Evolutionary conservation across 108 stramenopile genomes (phyloP).

Genomic region (Parietichytrium sp.): DNA sequence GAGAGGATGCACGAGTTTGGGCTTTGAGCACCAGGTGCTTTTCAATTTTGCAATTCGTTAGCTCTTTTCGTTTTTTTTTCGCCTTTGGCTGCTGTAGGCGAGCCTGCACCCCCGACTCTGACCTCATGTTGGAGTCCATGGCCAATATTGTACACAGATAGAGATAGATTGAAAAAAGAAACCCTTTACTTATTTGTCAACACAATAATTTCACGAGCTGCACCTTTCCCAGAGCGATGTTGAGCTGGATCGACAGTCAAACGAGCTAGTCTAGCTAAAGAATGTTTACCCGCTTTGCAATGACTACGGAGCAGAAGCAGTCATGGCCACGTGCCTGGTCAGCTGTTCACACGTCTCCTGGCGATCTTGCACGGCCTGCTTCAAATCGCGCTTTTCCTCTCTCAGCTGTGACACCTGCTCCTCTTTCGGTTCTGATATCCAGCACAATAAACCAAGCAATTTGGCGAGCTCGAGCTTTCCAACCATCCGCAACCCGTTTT

Average conservation of each 20-base stretch:
- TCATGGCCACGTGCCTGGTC: constrained; percentile 16
- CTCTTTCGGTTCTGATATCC: neutral
- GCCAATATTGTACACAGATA: too few relatives aligned
- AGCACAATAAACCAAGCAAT: neutral
- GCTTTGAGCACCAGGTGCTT: neutral
- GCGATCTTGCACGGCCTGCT: neutral
- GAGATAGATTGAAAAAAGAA: too few relatives aligned
- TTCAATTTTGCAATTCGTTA: too few relatives aligned
- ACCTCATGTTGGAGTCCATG: too few relatives aligned
- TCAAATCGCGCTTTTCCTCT: neutral
- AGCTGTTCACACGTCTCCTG: constrained; percentile 6
- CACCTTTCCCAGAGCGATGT: too few relatives aligned
- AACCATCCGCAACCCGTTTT: neutral
- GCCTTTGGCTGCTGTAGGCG: too few relatives aligned
- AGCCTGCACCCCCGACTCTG: too few relatives aligned
- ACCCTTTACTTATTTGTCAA: too few relatives aligned
- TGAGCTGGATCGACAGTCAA: too few relatives aligned
- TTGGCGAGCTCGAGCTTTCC: constrained; percentile 26
- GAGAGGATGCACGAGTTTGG: neutral
- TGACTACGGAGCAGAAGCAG: neutral
- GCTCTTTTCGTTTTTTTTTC: too few relatives aligned
- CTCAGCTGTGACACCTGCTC: neutral
- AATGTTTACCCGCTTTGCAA: neutral
- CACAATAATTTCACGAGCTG: too few relatives aligned
- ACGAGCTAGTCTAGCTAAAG: neutral